Base-by-base conservation (phyloP, 2,329 filamentous ascomycete species). In the Ceratocystis huliohia region DNA sequence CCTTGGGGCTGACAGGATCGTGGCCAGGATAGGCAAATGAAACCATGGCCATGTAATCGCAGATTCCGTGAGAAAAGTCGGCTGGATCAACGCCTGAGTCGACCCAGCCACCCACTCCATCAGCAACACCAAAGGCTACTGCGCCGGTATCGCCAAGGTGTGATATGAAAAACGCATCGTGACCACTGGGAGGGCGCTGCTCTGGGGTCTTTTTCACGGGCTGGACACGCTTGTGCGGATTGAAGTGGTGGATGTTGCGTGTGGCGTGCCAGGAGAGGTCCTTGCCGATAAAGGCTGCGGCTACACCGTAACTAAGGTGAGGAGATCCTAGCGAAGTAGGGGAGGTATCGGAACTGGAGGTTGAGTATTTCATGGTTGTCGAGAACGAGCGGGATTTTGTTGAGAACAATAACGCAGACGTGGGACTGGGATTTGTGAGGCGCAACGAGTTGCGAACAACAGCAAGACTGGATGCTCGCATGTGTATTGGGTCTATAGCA, bases 91-190 rank as follows among this genome's bases (percentile, higher is more conserved):
- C 87, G 57, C 91, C 91, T 48, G 88, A 93, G 71, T 96, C 89
- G 69, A 88, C 85, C 92, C 94, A 99, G 45, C 94, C 94, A 61
- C 94, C 94, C 0, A 99, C 94, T 10, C 94, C 94, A 74, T 99
- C 94, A 65, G 92, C 91, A 28, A 99, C 84, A 20, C 91, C 94
- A 71, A 99, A 87, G 0, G 92, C 90, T 10, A 96, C 83, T 50
- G 85, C 81, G 46, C 85, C 81, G 1, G 82, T 82, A 69, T 85
- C 83, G 64, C 88, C 89, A n/a, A 96, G 79, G 28, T 86, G 84
- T 73, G 88, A 84, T 71, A 94, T 88, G 76, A 99, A 99, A 78
- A 96, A 97, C 67, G 94, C 90, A 81, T 99, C 94, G 76, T 99
- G 92, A 17, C 94, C 94, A 63, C 89, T 94, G 67, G 85, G 87